phyloP scores from a whole-genome alignment of 2,329 filamentous ascomycete genomes.

The Penicillium concentricum region DNA sequence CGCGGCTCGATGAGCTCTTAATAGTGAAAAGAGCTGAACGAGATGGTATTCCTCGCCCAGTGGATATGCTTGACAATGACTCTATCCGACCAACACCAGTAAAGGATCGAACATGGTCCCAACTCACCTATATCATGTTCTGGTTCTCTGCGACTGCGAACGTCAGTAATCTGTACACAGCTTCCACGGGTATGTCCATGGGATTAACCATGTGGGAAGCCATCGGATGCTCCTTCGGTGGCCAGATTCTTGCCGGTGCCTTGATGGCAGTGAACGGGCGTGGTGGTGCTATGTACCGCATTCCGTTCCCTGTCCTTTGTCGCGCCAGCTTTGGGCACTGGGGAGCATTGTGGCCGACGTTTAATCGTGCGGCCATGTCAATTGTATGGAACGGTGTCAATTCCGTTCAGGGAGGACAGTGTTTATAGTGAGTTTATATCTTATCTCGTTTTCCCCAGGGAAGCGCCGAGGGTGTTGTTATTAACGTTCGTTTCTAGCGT shows the following conservation, averaged over 20 bases:
- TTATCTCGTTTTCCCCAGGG: background rate
- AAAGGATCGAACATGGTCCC: constrained; percentile 44
- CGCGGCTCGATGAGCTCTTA: constrained; percentile 14
- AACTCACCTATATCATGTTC: constrained; percentile 43
- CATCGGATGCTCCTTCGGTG: constrained; percentile 43
- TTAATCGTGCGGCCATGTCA: constrained; percentile 44
- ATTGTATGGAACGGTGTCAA: constrained; percentile 50
- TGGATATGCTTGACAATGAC: constrained; percentile 39
- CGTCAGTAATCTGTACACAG: constrained; percentile 42
- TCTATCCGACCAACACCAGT: constrained; percentile 43
- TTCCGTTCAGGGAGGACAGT: constrained; percentile 38
- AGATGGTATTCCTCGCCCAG: constrained; percentile 13
- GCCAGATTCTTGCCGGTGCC: constrained; percentile 37
- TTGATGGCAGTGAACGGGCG: constrained; percentile 46
- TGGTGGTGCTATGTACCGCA: constrained; percentile 46
- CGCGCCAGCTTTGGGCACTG: constrained; percentile 47
- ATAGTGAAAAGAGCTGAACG: constrained; percentile 20
- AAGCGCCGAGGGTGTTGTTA: background rate
- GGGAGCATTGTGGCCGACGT: constrained; percentile 46
- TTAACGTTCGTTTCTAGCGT: constrained; percentile 19
- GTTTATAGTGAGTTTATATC: constrained; percentile 29
- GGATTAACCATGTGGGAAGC: constrained; percentile 54
- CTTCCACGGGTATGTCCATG: constrained; percentile 41
- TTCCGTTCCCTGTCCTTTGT: constrained; percentile 45
- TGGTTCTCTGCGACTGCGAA: constrained; percentile 44